These are phyloP conservation scores for Suillus decipiens DNA, from an alignment of 768 basidiomycete species.

Conservation along the genomic window DNA sequence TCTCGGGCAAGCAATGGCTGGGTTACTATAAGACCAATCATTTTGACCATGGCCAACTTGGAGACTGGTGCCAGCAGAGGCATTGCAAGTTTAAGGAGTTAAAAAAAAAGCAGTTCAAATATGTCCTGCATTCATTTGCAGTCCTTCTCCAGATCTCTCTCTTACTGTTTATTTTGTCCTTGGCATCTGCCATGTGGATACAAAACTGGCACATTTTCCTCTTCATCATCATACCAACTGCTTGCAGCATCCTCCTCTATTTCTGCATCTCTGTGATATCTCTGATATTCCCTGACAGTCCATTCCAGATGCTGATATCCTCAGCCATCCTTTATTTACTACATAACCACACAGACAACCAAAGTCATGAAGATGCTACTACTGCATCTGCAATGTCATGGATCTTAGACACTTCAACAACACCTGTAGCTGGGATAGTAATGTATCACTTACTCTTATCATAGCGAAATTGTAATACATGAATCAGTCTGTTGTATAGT, in stretches of 20 bases:
- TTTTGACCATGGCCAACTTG: neutral
- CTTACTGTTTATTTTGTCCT: slow-evolving; percentile 5
- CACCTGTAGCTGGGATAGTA: too few species aligned
- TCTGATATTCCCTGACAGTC: neutral
- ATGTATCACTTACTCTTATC: too few species aligned
- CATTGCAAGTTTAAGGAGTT: slow-evolving; percentile 9
- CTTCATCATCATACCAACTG: neutral
- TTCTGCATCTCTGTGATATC: neutral
- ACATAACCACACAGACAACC: too few species aligned
- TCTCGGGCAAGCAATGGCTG: slow-evolving; percentile 9
- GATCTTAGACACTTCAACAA: too few species aligned
- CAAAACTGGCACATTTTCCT: neutral
- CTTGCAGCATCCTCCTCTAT: neutral
- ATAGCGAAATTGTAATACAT: too few species aligned
- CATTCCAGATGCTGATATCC: slow-evolving; percentile 3
- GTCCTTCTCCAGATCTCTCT: slow-evolving; percentile 11
- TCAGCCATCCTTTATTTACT: too few species aligned
- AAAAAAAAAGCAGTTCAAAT: slow-evolving; percentile 4
- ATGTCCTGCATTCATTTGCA: slow-evolving; percentile 4
- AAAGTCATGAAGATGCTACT: too few species aligned
- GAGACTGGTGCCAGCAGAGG: neutral
- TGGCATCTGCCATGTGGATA: slow-evolving; percentile 2
- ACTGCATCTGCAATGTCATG: too few species aligned
- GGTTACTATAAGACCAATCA: neutral
- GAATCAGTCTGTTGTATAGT: too few species aligned